phyloP scores from a whole-genome alignment of 2,329 filamentous ascomycete species.

The Exophiala lecanii-corni region DNA sequence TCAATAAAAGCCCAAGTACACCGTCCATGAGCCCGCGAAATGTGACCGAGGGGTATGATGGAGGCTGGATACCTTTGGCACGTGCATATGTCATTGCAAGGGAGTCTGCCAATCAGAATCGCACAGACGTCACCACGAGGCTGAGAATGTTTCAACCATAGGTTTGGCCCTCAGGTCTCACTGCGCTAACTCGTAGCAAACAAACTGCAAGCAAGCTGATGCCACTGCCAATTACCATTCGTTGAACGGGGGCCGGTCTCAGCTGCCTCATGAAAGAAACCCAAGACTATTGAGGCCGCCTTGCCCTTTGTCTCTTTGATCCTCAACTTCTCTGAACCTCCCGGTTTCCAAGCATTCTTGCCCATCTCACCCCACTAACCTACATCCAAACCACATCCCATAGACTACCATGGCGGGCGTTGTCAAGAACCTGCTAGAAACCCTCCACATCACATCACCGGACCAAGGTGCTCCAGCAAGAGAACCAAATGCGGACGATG shows the following conservation, averaged over 20 bases:
- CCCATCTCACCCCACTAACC: not conserved
- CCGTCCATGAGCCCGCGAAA: too few relatives aligned
- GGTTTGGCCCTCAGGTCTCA: constrained; percentile 13
- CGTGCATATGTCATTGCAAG: not conserved
- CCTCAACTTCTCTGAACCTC: not conserved
- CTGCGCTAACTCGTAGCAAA: constrained; percentile 7
- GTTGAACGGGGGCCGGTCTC: not conserved
- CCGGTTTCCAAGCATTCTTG: not conserved
- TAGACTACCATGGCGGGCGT: constrained; percentile 38
- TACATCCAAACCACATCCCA: not conserved
- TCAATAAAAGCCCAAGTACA: too few relatives aligned
- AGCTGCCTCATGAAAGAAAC: not conserved
- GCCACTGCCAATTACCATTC: not conserved
- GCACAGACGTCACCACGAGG: constrained; percentile 21
- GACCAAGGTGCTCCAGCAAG: constrained; percentile 36
- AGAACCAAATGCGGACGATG: constrained; percentile 59
- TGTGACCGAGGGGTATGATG: too few relatives aligned
- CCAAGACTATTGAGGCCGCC: not conserved
- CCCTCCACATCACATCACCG: constrained; percentile 37
- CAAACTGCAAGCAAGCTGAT: not conserved
- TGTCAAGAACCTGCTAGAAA: constrained; percentile 47
- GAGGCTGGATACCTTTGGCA: too few relatives aligned
- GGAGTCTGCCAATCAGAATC: not conserved
- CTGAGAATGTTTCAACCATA: constrained; percentile 10
- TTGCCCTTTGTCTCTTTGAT: not conserved